Conservation (phyloP, 2,329 filamentous ascomycete genomes). For the Ilyonectria robusta region DNA sequence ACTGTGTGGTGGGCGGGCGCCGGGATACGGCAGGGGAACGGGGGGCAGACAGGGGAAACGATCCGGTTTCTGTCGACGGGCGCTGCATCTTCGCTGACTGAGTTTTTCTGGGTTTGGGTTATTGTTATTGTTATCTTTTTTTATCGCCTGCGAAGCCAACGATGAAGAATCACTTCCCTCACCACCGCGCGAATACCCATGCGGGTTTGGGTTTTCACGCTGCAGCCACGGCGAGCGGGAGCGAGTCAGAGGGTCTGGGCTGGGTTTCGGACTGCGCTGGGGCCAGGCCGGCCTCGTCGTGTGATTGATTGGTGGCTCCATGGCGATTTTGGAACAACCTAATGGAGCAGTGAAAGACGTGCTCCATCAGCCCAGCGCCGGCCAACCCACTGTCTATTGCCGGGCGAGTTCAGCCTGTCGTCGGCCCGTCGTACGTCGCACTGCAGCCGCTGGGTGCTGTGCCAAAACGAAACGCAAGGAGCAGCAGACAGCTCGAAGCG, state of each 20-base stretch:
- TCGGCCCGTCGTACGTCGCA: not conserved
- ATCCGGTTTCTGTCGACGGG: not conserved
- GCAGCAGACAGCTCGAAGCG: not conserved
- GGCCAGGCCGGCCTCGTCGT: constrained; percentile 8
- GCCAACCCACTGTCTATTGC: not conserved
- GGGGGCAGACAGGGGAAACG: not conserved
- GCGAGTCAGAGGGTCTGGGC: constrained; percentile 13
- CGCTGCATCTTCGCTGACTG: not conserved
- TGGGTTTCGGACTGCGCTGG: constrained; percentile 10
- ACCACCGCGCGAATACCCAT: too few species aligned
- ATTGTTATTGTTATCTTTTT: not conserved
- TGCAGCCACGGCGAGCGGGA: constrained; percentile 1
- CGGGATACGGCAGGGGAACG: not conserved
- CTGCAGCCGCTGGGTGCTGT: not conserved
- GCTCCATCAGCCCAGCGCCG: not conserved
- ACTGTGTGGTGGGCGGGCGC: not conserved
- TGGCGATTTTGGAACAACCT: not conserved
- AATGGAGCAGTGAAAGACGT: not conserved
- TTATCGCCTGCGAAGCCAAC: not conserved
- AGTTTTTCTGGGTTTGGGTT: not conserved
- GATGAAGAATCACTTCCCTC: too few species aligned
- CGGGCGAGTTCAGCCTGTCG: not conserved
- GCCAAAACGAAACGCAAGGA: not conserved
- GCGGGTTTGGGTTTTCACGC: not conserved
- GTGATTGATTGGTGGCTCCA: constrained; percentile 23